Conservation (phyloP, 208 protist species). For the Trypanosomatidae sp. region DNA sequence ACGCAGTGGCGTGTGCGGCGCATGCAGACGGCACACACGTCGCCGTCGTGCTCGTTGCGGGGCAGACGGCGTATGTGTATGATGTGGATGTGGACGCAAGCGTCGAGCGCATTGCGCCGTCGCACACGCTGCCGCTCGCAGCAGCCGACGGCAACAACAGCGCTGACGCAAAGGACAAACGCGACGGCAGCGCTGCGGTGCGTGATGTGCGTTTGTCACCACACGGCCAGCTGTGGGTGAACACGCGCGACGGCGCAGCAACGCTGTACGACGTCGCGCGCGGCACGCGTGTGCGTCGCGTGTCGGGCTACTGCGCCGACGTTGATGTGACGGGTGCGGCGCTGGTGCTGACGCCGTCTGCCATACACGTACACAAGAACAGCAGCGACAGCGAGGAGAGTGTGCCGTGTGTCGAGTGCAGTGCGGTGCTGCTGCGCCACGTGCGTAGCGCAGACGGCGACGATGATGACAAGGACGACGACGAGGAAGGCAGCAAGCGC, state of each 20-base stretch:
- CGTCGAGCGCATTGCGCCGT: neutral
- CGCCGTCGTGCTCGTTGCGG: neutral
- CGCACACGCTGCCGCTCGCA: neutral
- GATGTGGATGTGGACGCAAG: neutral
- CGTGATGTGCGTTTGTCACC: too few relatives aligned
- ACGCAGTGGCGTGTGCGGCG: too few relatives aligned
- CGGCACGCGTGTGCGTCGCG: neutral
- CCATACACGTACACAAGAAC: too few relatives aligned
- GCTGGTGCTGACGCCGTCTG: neutral
- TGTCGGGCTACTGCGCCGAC: neutral
- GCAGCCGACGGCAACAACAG: neutral
- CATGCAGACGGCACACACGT: too few relatives aligned
- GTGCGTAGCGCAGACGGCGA: slow-evolving; percentile 4
- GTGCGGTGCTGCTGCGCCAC: slow-evolving; percentile 8
- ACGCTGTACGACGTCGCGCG: neutral
- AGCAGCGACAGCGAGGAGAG: neutral
- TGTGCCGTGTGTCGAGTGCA: neutral
- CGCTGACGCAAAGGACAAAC: too few relatives aligned
- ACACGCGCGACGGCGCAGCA: too few relatives aligned
- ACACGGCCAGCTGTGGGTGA: too few relatives aligned
- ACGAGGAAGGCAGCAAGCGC: too few relatives aligned
- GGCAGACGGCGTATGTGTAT: neutral
- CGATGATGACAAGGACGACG: too few relatives aligned
- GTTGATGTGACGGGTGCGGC: neutral
- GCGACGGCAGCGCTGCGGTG: too few relatives aligned